These are phyloP conservation scores for Sporothrix mexicana DNA, from an alignment of 2,329 filamentous ascomycete species.

Conservation along the genomic window DNA sequence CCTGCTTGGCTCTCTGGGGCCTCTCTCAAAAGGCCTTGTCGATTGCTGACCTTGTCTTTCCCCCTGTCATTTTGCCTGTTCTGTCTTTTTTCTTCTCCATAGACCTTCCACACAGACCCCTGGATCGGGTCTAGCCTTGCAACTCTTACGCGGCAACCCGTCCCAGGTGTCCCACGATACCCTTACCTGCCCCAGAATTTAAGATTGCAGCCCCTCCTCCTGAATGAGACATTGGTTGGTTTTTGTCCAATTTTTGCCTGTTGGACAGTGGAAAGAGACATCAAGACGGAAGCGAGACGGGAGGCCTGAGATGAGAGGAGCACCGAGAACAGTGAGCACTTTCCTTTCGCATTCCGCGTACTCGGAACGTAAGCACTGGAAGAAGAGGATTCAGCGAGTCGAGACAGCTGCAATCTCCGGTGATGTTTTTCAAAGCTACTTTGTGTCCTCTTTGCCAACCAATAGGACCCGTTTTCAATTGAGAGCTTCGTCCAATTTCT, in stretches of 20 bases:
- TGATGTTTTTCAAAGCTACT: background rate
- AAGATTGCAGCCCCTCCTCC: slow-evolving; percentile 26
- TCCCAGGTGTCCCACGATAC: background rate
- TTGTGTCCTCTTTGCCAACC: background rate
- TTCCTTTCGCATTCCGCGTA: background rate
- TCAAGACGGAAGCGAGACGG: slow-evolving; percentile 1
- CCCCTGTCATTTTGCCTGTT: background rate
- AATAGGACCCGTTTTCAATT: background rate
- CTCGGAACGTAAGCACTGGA: background rate
- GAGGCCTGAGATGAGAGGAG: background rate
- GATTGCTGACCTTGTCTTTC: no score
- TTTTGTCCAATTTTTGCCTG: background rate
- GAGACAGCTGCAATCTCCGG: slow-evolving; percentile 16
- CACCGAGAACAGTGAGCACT: background rate
- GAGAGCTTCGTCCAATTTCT: background rate
- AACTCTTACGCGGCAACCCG: slow-evolving; percentile 17
- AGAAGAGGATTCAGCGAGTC: background rate
- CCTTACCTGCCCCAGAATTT: slow-evolving; percentile 21
- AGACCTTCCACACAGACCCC: slow-evolving; percentile 6
- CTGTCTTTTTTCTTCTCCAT: background rate
- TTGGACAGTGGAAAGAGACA: background rate
- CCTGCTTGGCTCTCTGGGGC: background rate
- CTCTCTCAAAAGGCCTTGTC: no score
- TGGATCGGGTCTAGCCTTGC: slow-evolving; percentile 19
- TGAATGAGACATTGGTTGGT: background rate